These are phyloP conservation scores for Pouteria glomerata DNA, from an alignment of 148 eudicot species.

Conservation along the genomic window DNA sequence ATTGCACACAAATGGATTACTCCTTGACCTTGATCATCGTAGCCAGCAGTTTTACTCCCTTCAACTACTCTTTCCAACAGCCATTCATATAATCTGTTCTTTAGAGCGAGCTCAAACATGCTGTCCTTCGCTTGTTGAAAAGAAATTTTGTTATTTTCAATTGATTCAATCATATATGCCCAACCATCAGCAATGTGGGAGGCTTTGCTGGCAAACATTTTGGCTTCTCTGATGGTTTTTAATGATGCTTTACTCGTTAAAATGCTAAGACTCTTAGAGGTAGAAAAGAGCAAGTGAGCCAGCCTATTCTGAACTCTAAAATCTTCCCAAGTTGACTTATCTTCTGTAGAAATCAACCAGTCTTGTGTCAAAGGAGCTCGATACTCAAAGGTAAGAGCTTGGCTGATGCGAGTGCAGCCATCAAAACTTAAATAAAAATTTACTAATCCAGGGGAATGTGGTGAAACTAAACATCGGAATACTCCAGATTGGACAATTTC, in stretches of 20 bases:
- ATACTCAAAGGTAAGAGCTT: constrained; percentile 64
- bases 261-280: constrained; percentile 60
- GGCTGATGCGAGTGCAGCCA: constrained; percentile 64
- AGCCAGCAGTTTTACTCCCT: constrained; percentile 53
- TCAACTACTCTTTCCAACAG: constrained; percentile 68
- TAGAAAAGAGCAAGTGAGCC: constrained; percentile 75
- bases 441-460: constrained; percentile 62
- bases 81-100: constrained; percentile 78
- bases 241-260: constrained; percentile 46
- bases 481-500: constrained; percentile 78
- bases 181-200: constrained; percentile 54
- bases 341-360: constrained; percentile 19
- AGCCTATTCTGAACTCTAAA: constrained; percentile 72
- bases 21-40: constrained; percentile 88
- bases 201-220: constrained; percentile 49
- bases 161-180: constrained; percentile 42
- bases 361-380: constrained; percentile 38
- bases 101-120: constrained; percentile 68
- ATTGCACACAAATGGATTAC: constrained; percentile 92
- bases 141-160: constrained; percentile 44
- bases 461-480: constrained; percentile 63
- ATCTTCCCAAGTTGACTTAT: constrained; percentile 48
- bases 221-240: constrained; percentile 54
- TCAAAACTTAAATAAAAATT: constrained; percentile 75
- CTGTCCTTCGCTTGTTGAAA: constrained; percentile 61